A percentile compares a stretch with the other conserved stretches of the same genome.
Evolutionary conservation across 2,329 filamentous ascomycete genomes (phyloP).

Genomic region (Xylariaceae sp.): DNA sequence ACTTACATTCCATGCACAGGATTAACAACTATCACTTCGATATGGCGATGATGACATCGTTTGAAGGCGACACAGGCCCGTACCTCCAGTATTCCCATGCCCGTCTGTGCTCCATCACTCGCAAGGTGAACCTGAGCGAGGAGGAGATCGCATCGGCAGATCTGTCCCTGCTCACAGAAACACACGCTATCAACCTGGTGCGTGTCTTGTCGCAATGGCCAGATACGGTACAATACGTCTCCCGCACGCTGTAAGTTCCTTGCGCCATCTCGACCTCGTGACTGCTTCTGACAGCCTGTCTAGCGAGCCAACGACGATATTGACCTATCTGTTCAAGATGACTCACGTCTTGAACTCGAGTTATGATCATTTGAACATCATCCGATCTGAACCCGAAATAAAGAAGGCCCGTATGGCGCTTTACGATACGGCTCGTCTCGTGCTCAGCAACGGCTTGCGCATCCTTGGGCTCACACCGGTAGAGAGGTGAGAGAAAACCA

Average conservation of each 20-base stretch:
- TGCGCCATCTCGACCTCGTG: not conserved
- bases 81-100: slow-evolving; percentile 72
- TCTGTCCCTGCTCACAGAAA: slow-evolving; percentile 58
- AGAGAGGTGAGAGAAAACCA: slow-evolving; percentile 45
- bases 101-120: slow-evolving; percentile 51
- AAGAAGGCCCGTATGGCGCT: slow-evolving; percentile 72
- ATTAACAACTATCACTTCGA: slow-evolving; percentile 59
- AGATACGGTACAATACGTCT: slow-evolving; percentile 77
- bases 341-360: slow-evolving; percentile 75
- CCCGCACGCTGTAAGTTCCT: slow-evolving; percentile 62
- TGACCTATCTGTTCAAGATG: slow-evolving; percentile 65
- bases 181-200: slow-evolving; percentile 58
- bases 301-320: slow-evolving; percentile 63
- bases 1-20: slow-evolving; percentile 31
- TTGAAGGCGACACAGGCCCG: slow-evolving; percentile 71
- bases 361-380: slow-evolving; percentile 78
- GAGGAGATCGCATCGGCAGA: slow-evolving; percentile 50
- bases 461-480: slow-evolving; percentile 76
- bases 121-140: slow-evolving; percentile 29
- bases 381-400: slow-evolving; percentile 73
- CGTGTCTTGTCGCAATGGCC: slow-evolving; percentile 81
- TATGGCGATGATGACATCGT: slow-evolving; percentile 69
- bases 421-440: slow-evolving; percentile 72
- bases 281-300: slow-evolving; percentile 1
- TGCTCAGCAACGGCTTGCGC: slow-evolving; percentile 80